phyloP scores from a whole-genome alignment of 176 grass and related monocot species.

The Raddia guianensis region DNA sequence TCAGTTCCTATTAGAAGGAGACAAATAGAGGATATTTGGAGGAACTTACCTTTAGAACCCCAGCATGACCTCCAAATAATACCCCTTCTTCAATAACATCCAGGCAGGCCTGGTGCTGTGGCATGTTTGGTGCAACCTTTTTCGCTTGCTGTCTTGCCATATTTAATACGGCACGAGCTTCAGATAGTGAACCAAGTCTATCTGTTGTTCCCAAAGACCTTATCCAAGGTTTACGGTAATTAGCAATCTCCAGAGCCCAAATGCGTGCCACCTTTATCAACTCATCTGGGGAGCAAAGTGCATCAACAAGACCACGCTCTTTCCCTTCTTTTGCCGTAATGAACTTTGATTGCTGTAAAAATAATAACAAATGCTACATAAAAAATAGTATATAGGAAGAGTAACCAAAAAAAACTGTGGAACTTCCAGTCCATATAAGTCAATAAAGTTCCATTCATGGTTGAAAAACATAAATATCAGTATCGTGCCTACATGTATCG shows the following conservation, averaged over 20 bases:
- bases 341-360: conserved; percentile 74
- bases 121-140: conserved; percentile 71
- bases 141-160: conserved; percentile 68
- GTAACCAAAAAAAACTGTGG: background rate
- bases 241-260: conserved; percentile 87
- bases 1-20: background rate
- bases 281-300: conserved; percentile 68
- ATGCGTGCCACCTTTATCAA: conserved; percentile 68
- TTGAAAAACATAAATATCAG: conserved; percentile 7
- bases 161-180: conserved; percentile 72
- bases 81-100: conserved; percentile 82
- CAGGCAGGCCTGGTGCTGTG: conserved; percentile 80
- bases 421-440: background rate
- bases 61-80: conserved; percentile 78
- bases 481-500: background rate
- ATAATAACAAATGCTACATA: background rate
- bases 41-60: conserved; percentile 73
- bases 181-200: conserved; percentile 76
- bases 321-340: conserved; percentile 78
- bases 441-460: background rate
- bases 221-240: conserved; percentile 75
- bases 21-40: background rate
- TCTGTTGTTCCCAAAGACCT: conserved; percentile 80
- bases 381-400: background rate
- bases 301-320: conserved; percentile 80